Evolutionary conservation across 345 rosid species (phyloP).

Genomic region (Acer negundo): DNA sequence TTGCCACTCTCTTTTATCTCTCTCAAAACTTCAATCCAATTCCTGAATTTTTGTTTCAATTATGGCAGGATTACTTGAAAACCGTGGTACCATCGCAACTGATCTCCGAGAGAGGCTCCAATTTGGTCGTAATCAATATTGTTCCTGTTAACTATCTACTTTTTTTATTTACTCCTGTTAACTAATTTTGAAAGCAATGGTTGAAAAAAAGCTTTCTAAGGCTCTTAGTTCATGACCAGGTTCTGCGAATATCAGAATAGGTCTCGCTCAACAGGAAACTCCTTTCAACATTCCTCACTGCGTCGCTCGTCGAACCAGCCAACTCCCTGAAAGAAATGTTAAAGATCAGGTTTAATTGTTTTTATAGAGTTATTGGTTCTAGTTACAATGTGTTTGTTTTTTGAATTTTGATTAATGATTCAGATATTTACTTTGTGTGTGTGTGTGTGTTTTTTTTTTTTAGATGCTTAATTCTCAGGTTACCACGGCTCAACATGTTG

Average conservation of each 20-base stretch:
- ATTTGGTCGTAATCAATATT: slow-evolving; percentile 82
- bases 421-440: slow-evolving; percentile 1
- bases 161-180: not conserved
- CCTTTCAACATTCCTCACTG: slow-evolving; percentile 79
- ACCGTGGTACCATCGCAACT: slow-evolving; percentile 90
- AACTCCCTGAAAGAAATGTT: slow-evolving; percentile 47
- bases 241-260: slow-evolving; percentile 76
- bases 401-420: not conserved
- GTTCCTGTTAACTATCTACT: slow-evolving; percentile 44
- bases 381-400: not conserved
- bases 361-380: not conserved
- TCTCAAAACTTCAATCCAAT: not conserved
- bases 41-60: not conserved
- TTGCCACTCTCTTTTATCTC: not conserved
- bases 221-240: slow-evolving; percentile 36
- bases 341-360: slow-evolving; percentile 63
- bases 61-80: slow-evolving; percentile 88
- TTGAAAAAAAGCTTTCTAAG: not conserved
- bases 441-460: not conserved
- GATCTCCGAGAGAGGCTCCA: slow-evolving; percentile 80
- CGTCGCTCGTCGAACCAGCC: slow-evolving; percentile 66
- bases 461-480: slow-evolving; percentile 84
- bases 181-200: not conserved
- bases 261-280: slow-evolving; percentile 75
- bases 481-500: slow-evolving; percentile 71